Base-by-base conservation (phyloP, 78 protist species). In the Thecamonas trahens region DNA sequence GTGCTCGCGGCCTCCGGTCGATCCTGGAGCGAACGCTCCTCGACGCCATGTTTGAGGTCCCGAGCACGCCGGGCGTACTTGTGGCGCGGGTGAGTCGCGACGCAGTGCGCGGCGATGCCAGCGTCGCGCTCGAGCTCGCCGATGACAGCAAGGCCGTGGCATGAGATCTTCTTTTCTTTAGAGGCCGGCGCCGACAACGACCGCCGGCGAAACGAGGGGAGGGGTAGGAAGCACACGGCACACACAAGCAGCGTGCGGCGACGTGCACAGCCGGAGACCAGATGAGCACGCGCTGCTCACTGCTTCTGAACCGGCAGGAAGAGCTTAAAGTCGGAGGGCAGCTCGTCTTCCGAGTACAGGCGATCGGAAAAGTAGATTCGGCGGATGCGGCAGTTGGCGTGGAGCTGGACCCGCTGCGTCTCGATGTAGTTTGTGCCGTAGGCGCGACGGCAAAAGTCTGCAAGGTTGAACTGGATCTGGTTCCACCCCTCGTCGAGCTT, bases 401-500 rank as follows among this genome's bases (percentile, higher is more conserved):
- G 94, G 20, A 92, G 53, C 53, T 77, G 67, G 26, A 92, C 92
- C 0, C 95, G 71, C 14, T 85, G 85, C 0, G 97, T 93, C 86
- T 96, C 99, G 32, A 89, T 72, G 76, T 92, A 94, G 72, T 87
- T 76, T 26, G 97, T 92, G 18, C 97, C 97, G 78, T 90, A 96
- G n/a, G 96, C 76, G 20, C 53, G 61, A 11, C 91, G 78, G 0
- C 95, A 89, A 77, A 93, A 86, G 72, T 96, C 97, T 14, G 86
- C 54, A 24, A 96, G 78, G 82, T 96, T 90, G 85, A 96, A 88
- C 82, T 94, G 96, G 60, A 96, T 89, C 79, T 90, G 95, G 61
- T 93, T 93, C 99, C 97, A 93, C 6, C 98, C 98, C 28, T 83
- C 97, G 62, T 93, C 97, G 17, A 96, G 79, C 18, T 89, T 52